These are phyloP conservation scores for Meyerozyma carpophila DNA, from an alignment of 1,139 yeast genomes.

Conservation along the genomic window DNA sequence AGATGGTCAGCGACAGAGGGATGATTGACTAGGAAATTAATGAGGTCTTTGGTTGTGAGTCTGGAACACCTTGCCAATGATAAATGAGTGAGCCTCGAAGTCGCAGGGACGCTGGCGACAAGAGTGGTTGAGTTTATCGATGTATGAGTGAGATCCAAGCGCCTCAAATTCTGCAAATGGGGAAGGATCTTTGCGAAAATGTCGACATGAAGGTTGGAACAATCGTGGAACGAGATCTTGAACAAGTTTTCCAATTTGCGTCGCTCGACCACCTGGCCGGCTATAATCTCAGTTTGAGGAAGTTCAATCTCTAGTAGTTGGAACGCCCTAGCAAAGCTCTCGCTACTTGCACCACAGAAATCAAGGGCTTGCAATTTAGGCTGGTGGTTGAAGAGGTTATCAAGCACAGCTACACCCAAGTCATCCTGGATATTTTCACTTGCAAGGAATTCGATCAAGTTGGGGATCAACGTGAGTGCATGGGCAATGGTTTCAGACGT, in stretches of 20 bases:
- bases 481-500: slow-evolving; percentile 65
- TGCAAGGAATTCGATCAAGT: slow-evolving; percentile 72
- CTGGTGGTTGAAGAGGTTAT: slow-evolving; percentile 55
- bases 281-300: slow-evolving; percentile 6
- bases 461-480: slow-evolving; percentile 60
- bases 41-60: slow-evolving; percentile 67
- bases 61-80: slow-evolving; percentile 77
- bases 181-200: slow-evolving; percentile 55
- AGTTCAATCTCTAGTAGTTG: slow-evolving; percentile 25
- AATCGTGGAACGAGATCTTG: slow-evolving; percentile 79
- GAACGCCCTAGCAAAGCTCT: slow-evolving; percentile 60
- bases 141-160: slow-evolving; percentile 81
- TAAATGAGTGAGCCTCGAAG: slow-evolving; percentile 65
- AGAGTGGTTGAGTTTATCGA: slow-evolving; percentile 58
- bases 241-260: slow-evolving; percentile 25
- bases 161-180: slow-evolving; percentile 51
- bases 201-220: slow-evolving; percentile 66
- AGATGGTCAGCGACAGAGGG: slow-evolving; percentile 57
- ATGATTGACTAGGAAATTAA: slow-evolving; percentile 67
- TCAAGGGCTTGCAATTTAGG: slow-evolving; percentile 66
- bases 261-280: slow-evolving; percentile 7
- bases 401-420: slow-evolving; percentile 56
- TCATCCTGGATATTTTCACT: slow-evolving; percentile 86
- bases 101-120: slow-evolving; percentile 39
- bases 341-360: slow-evolving; percentile 83